These are phyloP conservation scores for Aspergillus indologenus DNA, from an alignment of 495 filamentous ascomycete genomes.

Conservation along the genomic window DNA sequence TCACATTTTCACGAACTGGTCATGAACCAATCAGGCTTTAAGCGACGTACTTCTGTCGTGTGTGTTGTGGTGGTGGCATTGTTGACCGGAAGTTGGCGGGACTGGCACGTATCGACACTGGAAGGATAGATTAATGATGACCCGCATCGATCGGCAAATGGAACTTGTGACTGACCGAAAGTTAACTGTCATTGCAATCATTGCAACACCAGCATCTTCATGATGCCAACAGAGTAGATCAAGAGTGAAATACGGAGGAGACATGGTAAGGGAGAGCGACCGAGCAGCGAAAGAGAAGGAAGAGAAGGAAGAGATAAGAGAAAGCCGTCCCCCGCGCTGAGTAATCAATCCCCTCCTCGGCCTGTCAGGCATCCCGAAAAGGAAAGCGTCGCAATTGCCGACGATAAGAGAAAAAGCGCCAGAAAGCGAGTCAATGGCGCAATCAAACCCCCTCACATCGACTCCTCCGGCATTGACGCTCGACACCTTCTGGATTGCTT, in stretches of 20 bases:
- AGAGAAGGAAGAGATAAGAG: not conserved
- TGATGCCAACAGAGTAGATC: too few relatives aligned
- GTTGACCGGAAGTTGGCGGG: not conserved
- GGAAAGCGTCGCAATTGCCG: not conserved
- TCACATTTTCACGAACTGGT: not conserved
- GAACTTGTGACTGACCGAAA: not conserved
- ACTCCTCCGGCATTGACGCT: not conserved
- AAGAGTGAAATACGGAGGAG: too few relatives aligned
- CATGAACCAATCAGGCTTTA: not conserved
- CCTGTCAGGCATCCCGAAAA: not conserved
- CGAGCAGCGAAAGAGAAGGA: not conserved
- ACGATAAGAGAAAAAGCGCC: not conserved
- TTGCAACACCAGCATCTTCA: not conserved
- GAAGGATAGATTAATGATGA: not conserved
- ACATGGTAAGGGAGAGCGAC: not conserved
- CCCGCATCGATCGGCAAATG: not conserved
- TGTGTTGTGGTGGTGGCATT: too few relatives aligned
- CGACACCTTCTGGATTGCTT: not conserved
- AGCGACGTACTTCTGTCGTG: not conserved
- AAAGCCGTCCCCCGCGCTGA: not conserved
- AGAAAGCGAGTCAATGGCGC: not conserved
- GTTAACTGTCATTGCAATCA: not conserved
- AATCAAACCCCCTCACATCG: not conserved
- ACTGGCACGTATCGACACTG: not conserved
- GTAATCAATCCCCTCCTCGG: not conserved